phyloP scores from a whole-genome alignment of 768 basidiomycete genomes.

The Solioccasus polychromus region DNA sequence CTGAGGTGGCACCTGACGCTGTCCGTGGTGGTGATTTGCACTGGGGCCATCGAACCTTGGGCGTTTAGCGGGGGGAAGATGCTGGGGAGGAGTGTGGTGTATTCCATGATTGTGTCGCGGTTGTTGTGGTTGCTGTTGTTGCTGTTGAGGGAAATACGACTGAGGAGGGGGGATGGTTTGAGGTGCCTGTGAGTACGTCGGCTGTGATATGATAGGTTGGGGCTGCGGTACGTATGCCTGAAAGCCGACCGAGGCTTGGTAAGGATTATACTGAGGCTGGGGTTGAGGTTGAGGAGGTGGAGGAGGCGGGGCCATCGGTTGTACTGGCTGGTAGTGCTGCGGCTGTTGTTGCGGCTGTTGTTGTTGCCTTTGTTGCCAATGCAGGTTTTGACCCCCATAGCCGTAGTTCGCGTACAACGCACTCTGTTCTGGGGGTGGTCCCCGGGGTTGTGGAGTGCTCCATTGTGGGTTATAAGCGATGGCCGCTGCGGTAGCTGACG shows the following conservation, averaged over 20 bases:
- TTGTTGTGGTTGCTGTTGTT: slow-evolving; percentile 39
- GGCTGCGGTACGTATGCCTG: slow-evolving; percentile 67
- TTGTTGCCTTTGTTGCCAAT: slow-evolving; percentile 68
- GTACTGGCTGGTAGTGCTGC: slow-evolving; percentile 49
- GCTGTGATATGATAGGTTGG: slow-evolving; percentile 50
- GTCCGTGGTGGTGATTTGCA: slow-evolving; percentile 40
- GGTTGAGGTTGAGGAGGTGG: slow-evolving; percentile 57
- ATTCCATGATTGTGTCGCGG: slow-evolving; percentile 46
- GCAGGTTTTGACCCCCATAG: slow-evolving; percentile 66
- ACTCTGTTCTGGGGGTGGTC: slow-evolving; percentile 75
- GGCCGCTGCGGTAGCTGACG: slow-evolving; percentile 36
- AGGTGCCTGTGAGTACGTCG: slow-evolving; percentile 43
- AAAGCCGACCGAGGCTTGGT: slow-evolving; percentile 66
- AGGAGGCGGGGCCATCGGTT: slow-evolving; percentile 47
- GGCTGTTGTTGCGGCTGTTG: slow-evolving; percentile 48
- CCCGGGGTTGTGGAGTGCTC: slow-evolving; percentile 58
- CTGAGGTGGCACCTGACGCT: slow-evolving; percentile 51
- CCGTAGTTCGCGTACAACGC: slow-evolving; percentile 90
- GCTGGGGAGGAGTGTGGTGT: slow-evolving; percentile 70
- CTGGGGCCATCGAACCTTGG: slow-evolving; percentile 83
- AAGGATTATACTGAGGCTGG: slow-evolving; percentile 69
- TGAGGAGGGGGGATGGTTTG: slow-evolving; percentile 39
- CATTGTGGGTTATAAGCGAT: slow-evolving; percentile 65
- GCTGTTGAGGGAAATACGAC: slow-evolving; percentile 39
- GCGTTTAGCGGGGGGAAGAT: slow-evolving; percentile 89